Evolutionary conservation across 441 rosid species (phyloP), one percentile per base, ranked within the genome.

Genomic region (Erysimum pusillum): DNA sequence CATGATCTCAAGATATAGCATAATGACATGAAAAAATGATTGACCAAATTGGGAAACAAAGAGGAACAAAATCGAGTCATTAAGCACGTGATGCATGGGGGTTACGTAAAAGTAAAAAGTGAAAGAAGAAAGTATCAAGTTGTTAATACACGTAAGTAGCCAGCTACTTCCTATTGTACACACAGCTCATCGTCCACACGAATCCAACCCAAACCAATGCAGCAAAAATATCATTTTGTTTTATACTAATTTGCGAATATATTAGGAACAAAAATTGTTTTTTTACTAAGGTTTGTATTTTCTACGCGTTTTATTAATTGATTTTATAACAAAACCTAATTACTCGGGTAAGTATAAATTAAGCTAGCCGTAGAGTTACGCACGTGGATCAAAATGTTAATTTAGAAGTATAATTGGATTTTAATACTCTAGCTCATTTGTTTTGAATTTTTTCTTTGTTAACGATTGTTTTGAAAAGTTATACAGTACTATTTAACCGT

Each of bases 1-100:
- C 62, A 28, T 57, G 39, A 57, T 57, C 39, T 4, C 25, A 18
- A 9, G 17, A 28, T 42, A 35, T 62, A 54, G 35, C 12, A 18
- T 41, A 34, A 35, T 48, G 57, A 34, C 63, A 51, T 42, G 74
- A 44, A 46, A 75, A 75, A 25, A 7, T 35, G 62, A 41, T 38
- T 5, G 18, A 45, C 35, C 31, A 48, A 56, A 64, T 36, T 59
- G 52, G 52, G 70, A 49, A 52, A 41, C 9, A 60, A 72, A 73
- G 67, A 66, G 42, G 53, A 78, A 34, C 28, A 42, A 78, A 78
- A 52, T 20, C 44, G 77, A 78, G 69, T 66, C 77, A 72, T 44
- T 44, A 46, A 59, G 41, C 81, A 78, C 81, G 81, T 78, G 77
- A 67, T 78, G 74, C 73, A 78, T 66, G 77, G 51, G 65, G 54